Evolutionary conservation across 2,329 filamentous ascomycete genomes (phyloP).

Genomic region (Colletotrichum sublineola): DNA sequence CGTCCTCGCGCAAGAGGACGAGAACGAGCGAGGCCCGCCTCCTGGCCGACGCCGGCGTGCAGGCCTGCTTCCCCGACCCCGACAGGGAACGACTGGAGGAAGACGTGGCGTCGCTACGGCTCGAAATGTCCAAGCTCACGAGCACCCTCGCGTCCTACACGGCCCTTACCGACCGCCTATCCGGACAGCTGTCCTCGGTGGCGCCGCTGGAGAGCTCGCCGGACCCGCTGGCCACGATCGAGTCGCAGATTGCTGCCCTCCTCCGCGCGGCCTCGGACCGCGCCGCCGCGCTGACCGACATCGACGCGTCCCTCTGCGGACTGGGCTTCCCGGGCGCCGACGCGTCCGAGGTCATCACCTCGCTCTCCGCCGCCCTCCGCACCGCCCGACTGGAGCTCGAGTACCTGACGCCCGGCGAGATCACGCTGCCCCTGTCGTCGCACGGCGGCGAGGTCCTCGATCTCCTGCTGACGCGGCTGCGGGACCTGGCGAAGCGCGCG

Average conservation of each 20-base stretch:
- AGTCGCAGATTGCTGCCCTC: conserved; percentile 58
- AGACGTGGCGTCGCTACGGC: conserved; percentile 62
- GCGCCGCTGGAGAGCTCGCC: conserved; percentile 41
- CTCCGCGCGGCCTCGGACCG: conserved; percentile 63
- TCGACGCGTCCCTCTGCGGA: conserved; percentile 59
- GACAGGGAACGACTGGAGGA: conserved; percentile 59
- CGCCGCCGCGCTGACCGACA: conserved; percentile 59
- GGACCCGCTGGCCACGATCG: conserved; percentile 49
- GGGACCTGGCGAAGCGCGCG: conserved; percentile 60
- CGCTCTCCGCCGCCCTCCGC: conserved; percentile 65
- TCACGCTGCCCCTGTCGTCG: conserved; percentile 64
- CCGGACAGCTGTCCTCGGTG: conserved; percentile 53
- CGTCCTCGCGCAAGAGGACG: conserved; percentile 49
- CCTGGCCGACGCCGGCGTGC: conserved; percentile 54
- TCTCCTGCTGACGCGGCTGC: conserved; percentile 64
- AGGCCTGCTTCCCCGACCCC: conserved; percentile 57
- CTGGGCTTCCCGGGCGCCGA: conserved; percentile 67
- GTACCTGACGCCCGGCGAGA: conserved; percentile 71
- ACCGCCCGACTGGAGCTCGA: conserved; percentile 72
- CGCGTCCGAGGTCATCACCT: conserved; percentile 61
- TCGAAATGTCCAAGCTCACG: conserved; percentile 63
- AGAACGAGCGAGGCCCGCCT: conserved; percentile 43
- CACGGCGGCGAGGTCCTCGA: conserved; percentile 69
- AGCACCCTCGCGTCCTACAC: conserved; percentile 63
- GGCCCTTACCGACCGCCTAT: conserved; percentile 54